Base-by-base conservation (phyloP, 176 grass and related monocot genomes). In the Pontederia paniculata region DNA sequence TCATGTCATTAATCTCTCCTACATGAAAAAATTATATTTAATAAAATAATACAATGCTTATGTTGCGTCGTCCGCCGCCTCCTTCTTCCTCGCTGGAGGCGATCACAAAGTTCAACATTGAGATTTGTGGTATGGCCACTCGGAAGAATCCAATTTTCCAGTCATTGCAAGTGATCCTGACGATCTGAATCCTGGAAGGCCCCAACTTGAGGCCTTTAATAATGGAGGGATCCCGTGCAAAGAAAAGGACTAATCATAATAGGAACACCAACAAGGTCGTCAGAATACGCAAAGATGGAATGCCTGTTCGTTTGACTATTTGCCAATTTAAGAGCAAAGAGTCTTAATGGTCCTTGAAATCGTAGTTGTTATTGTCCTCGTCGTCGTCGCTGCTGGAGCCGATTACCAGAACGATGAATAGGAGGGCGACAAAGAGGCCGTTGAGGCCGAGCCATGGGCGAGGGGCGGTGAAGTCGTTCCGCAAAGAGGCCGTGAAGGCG, bases 11-110 rank as follows among this genome's bases (percentile, higher is more conserved):
- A n/a, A n/a, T n/a, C n/a, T n/a, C n/a, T n/a, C n/a, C n/a, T n/a
- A n/a, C n/a, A n/a, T n/a, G n/a, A n/a, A n/a, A n/a, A n/a, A n/a
- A n/a, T n/a, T n/a, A n/a, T n/a, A n/a, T n/a, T n/a, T n/a, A n/a
- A n/a, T n/a, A n/a, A n/a, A n/a, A n/a, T n/a, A n/a, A n/a, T n/a
- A n/a, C n/a, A n/a, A n/a, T n/a, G n/a, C n/a, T n/a, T n/a, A n/a
- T n/a, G n/a, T n/a, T n/a, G n/a, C n/a, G n/a, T n/a, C n/a, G n/a
- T n/a, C n/a, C n/a, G n/a, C n/a, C n/a, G n/a, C n/a, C n/a, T n/a
- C n/a, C n/a, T n/a, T n/a, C n/a, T n/a, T n/a, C n/a, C 74, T 95
- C 89, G 78, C 84, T 89, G 22, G 89, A 84, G 42, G 84, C 89
- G 73, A 95, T 89, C 37, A 95, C 84, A 8, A 84, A 95, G 62